Evolutionary conservation across 495 filamentous ascomycete genomes (phyloP).

Genomic region (Lichenothelia convexa): DNA sequence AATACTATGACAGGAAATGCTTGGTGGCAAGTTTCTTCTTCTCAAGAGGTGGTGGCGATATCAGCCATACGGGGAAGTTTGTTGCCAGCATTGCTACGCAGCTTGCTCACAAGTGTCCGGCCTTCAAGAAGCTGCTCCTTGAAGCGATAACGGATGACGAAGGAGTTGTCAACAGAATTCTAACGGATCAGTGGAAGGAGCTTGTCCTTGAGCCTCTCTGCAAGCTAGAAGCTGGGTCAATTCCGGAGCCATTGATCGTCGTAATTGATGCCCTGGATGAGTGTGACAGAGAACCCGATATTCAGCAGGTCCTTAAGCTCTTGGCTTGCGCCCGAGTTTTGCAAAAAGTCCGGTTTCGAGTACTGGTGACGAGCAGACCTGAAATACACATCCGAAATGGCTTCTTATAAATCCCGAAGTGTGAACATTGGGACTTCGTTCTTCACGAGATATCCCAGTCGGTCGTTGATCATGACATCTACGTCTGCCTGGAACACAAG

Average conservation of each 20-base stretch:
- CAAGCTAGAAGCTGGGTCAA: slow-evolving; percentile 4
- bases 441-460: slow-evolving; percentile 16
- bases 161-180: slow-evolving; percentile 3
- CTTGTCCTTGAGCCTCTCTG: slow-evolving; percentile 9
- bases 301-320: slow-evolving; percentile 13
- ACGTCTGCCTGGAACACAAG: slow-evolving; percentile 14
- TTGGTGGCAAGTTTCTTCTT: slow-evolving; percentile 19
- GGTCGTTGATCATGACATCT: slow-evolving; percentile 21
- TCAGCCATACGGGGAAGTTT: slow-evolving; percentile 8
- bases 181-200: slow-evolving; percentile 8
- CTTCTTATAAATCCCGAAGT: slow-evolving; percentile 5
- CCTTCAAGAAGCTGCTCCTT: not conserved
- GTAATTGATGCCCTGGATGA: slow-evolving; percentile 23
- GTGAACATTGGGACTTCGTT: slow-evolving; percentile 10
- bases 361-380: slow-evolving; percentile 23
- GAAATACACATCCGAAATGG: slow-evolving; percentile 14
- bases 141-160: slow-evolving; percentile 5
- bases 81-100: slow-evolving; percentile 12
- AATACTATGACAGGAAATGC: not conserved
- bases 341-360: slow-evolving; percentile 7
- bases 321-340: slow-evolving; percentile 10
- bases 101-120: slow-evolving; percentile 4
- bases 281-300: slow-evolving; percentile 14
- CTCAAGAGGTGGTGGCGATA: slow-evolving; percentile 7
- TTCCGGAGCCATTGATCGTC: slow-evolving; percentile 4